Conservation (phyloP, 179 eudicot species). For the Silene noctiflora region DNA sequence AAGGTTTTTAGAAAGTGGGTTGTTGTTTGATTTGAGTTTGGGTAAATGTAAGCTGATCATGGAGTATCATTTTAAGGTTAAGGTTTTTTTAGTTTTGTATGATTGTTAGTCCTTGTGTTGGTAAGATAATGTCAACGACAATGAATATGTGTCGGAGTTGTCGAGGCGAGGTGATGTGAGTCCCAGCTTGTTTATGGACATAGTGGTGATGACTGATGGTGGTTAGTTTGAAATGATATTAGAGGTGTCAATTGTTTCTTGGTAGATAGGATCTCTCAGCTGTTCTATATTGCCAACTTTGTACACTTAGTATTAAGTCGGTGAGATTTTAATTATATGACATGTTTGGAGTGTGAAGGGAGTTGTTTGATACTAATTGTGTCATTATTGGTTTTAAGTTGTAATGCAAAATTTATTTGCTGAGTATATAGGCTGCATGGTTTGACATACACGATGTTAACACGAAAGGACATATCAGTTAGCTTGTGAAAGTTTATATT, state of each 20-base stretch:
- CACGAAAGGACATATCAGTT: background rate
- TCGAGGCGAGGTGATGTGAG: constrained; percentile 3
- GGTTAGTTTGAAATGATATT: background rate
- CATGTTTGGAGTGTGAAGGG: background rate
- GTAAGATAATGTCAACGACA: background rate
- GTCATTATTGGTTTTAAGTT: background rate
- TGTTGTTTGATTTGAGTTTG: constrained; percentile 4
- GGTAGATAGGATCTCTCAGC: background rate
- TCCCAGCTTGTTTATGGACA: background rate
- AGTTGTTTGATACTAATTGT: background rate
- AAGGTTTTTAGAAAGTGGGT: background rate
- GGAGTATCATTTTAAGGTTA: background rate
- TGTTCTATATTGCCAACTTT: background rate
- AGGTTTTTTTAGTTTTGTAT: background rate
- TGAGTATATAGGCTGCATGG: background rate
- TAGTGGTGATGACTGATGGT: background rate
- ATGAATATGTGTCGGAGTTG: background rate
- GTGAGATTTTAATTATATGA: background rate
- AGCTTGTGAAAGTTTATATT: background rate
- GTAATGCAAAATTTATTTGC: too few species aligned
- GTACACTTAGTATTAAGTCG: background rate
- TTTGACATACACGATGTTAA: background rate
- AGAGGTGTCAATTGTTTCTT: background rate
- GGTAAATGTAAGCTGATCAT: background rate
- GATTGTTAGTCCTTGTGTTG: background rate